Base-by-base conservation (phyloP, 306 rosid species). In the Senna siamea region DNA sequence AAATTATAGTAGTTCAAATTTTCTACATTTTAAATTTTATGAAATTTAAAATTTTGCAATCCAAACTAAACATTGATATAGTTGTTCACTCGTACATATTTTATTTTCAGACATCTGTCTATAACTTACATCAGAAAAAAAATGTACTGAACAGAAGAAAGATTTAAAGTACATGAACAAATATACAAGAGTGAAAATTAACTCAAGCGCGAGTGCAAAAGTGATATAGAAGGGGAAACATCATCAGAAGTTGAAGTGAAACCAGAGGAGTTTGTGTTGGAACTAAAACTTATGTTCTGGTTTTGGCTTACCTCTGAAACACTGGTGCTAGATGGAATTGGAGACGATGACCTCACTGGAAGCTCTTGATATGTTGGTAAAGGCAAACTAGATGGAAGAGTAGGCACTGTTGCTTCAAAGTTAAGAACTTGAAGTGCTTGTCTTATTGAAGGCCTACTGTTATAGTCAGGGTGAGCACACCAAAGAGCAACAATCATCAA, bases 171-270 rank as follows among this genome's bases (percentile, higher is more conserved):
- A 26, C 8, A 26, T 26, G 32, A 26, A 34, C 23, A 34, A 35
- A 4, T 0, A 6, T 15, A 60, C 14, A 34, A n/a, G 3, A 59
- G 18, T 19, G 8, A 37, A 37, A 26, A 26, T 26, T 26, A 37
- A 7, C 40, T 37, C 4, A 4, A 37, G 18, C 66, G 48, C 1
- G 54, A 6, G 73, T 48, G 23, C 46, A 71, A 4, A 71, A 81
- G 85, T 0, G 78, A 76, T 12, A 40, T 9, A 30, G 79, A 66
- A 37, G 81, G 53, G 13, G 78, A 71, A 65, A 40, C 85, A 76
- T 76, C 75, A 37, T 62, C 71, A 23, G 81, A 70, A 70, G 52
- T 23, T 50, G 70, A 13, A 26, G 78, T 79, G 55, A 44, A 17
- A 0, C 60, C 46, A 48, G 83, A 61, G 10, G 70, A 70, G 48